Conservation (phyloP, 352 stramenopile species). For the Peronosclerospora sorghi region DNA sequence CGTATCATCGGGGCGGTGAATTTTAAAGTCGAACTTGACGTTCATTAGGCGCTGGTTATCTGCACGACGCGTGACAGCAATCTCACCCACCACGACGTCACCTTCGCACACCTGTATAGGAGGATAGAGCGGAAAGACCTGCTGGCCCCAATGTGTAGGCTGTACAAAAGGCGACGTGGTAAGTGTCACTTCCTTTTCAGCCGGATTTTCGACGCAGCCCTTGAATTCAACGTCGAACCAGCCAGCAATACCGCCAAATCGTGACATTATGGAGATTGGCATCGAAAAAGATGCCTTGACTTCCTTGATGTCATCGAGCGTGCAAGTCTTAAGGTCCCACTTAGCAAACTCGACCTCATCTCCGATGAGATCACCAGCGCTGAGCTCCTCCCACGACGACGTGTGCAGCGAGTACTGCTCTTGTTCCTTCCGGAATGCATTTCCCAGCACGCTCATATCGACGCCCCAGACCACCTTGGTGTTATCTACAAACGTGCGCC, state of each 20-base stretch:
- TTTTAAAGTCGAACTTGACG: constrained; percentile 76
- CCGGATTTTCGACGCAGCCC: constrained; percentile 71
- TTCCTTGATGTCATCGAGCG: constrained; percentile 72
- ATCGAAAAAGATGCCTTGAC: constrained; percentile 64
- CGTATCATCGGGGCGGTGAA: constrained; percentile 56
- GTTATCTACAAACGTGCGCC: constrained; percentile 80
- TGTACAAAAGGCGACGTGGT: constrained; percentile 87
- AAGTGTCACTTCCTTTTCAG: constrained; percentile 73
- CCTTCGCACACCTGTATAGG: constrained; percentile 76
- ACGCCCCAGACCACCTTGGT: constrained; percentile 94
- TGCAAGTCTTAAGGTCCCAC: constrained; percentile 81
- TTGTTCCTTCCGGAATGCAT: constrained; percentile 80
- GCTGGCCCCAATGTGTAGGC: constrained; percentile 82
- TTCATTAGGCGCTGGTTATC: constrained; percentile 87
- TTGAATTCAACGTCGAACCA: constrained; percentile 99
- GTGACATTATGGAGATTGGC: constrained; percentile 77
- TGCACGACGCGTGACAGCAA: constrained; percentile 59
- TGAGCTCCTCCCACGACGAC: constrained; percentile 76
- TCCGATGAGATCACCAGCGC: constrained; percentile 63
- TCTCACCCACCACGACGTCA: constrained; percentile 56
- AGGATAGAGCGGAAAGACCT: constrained; percentile 78
- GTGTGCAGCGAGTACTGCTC: constrained; percentile 83
- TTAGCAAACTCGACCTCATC: constrained; percentile 71
- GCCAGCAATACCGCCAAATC: constrained; percentile 91
- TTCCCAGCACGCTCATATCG: constrained; percentile 91